These are phyloP conservation scores for Apocynum venetum DNA, from an alignment of 257 asterid species.

Conservation along the genomic window DNA sequence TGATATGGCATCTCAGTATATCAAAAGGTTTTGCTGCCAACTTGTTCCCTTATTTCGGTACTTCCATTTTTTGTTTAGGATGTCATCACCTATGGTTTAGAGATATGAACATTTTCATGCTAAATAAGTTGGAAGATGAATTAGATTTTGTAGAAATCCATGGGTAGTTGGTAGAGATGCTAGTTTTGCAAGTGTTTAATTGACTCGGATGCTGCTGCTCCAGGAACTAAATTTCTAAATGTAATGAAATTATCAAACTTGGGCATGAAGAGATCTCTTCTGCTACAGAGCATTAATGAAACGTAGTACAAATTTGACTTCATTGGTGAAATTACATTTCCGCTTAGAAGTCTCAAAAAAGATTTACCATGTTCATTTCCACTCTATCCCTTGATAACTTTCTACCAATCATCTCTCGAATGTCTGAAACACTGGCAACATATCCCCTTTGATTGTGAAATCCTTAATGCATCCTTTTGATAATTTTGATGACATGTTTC, in stretches of 20 bases:
- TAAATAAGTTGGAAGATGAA: background rate
- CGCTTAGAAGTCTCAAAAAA: background rate
- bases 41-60: background rate
- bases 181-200: background rate
- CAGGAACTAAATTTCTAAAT: background rate
- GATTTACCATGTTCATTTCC: background rate
- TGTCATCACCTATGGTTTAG: background rate
- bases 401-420: background rate
- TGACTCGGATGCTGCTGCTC: background rate
- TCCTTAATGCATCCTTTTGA: slow-evolving; percentile 6
- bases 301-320: background rate
- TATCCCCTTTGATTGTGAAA: background rate
- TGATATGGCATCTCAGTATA: background rate
- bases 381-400: background rate
- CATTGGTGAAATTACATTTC: background rate
- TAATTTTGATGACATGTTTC: slow-evolving; percentile 7
- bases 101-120: background rate
- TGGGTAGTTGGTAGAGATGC: background rate
- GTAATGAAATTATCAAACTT: slow-evolving; percentile 5
- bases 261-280: background rate
- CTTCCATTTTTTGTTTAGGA: background rate
- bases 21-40: too few species aligned
- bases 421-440: background rate
- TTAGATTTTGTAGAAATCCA: background rate
- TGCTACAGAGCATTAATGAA: background rate